A percentile compares a stretch with the other conserved stretches of the same genome.
Conservation (phyloP, 228 moss, liverwort and hornwort species). For the Sphagnum fallax region DNA sequence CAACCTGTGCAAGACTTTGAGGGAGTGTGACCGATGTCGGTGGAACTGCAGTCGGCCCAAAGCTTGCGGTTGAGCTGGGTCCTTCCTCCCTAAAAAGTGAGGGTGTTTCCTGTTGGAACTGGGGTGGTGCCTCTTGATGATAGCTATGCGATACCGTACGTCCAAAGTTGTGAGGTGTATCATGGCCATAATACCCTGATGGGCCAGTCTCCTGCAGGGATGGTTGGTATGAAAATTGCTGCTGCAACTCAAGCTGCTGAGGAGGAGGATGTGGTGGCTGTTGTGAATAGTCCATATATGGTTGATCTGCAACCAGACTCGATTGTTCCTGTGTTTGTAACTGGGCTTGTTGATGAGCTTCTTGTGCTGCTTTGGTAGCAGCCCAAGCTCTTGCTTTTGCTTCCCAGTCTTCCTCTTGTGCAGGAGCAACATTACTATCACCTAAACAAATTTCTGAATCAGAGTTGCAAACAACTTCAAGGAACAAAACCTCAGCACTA, state of each 20-base stretch:
- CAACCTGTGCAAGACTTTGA: slow-evolving; percentile 57
- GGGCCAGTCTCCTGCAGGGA: slow-evolving; percentile 35
- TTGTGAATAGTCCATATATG: slow-evolving; percentile 64
- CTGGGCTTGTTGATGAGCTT: slow-evolving; percentile 62
- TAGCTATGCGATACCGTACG: slow-evolving; percentile 42
- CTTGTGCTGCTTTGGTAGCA: slow-evolving; percentile 83
- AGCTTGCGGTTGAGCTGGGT: slow-evolving; percentile 39
- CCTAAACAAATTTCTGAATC: slow-evolving; percentile 2
- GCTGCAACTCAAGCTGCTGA: slow-evolving; percentile 46
- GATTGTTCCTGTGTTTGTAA: slow-evolving; percentile 27
- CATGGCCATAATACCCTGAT: slow-evolving; percentile 39
- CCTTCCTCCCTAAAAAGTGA: slow-evolving; percentile 32
- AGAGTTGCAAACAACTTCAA: not conserved
- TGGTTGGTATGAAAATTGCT: slow-evolving; percentile 55
- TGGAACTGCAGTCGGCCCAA: slow-evolving; percentile 29
- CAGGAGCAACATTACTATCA: slow-evolving; percentile 32
- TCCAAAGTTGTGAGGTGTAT: slow-evolving; percentile 29
- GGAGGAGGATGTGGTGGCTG: slow-evolving; percentile 49
- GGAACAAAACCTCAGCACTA: not conserved
- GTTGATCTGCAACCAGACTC: slow-evolving; percentile 57
- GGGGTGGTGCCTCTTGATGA: slow-evolving; percentile 46
- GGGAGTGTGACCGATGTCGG: slow-evolving; percentile 8
- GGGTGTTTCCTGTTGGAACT: slow-evolving; percentile 43
- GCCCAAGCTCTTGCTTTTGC: slow-evolving; percentile 38
- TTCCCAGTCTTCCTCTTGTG: slow-evolving; percentile 69